Conservation (phyloP, 176 grass and related monocot species). For the Pontederia crassipes region DNA sequence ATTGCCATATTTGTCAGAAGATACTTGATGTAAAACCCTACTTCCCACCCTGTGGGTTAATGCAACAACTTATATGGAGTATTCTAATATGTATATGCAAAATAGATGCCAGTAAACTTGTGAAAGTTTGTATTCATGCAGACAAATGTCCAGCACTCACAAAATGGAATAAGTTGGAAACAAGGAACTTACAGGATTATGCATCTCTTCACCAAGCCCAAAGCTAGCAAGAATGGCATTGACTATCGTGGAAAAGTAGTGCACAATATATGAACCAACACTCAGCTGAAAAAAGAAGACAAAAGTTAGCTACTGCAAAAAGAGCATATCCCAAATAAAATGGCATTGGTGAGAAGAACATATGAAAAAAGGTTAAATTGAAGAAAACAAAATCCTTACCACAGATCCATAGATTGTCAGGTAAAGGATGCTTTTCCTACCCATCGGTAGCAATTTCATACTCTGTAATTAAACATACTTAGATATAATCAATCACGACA, state of each 20-base stretch:
- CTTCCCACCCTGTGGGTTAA: too few species aligned
- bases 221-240: slow-evolving; percentile 67
- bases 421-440: slow-evolving; percentile 79
- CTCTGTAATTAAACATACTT: slow-evolving; percentile 35
- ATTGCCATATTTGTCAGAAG: too few species aligned
- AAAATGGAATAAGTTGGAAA: slow-evolving; percentile 4
- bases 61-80: too few species aligned
- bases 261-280: slow-evolving; percentile 66
- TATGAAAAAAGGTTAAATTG: slow-evolving; percentile 2
- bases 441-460: slow-evolving; percentile 89
- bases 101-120: too few species aligned
- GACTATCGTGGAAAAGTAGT: slow-evolving; percentile 77
- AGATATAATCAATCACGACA: slow-evolving; percentile 13
- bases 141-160: too few species aligned
- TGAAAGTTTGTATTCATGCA: too few species aligned
- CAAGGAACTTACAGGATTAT: slow-evolving; percentile 75
- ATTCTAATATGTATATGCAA: too few species aligned
- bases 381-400: slow-evolving; percentile 29
- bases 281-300: slow-evolving; percentile 46
- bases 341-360: slow-evolving; percentile 1
- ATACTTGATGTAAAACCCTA: too few species aligned
- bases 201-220: slow-evolving; percentile 81
- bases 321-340: slow-evolving; percentile 2
- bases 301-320: slow-evolving; percentile 7
- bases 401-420: slow-evolving; percentile 91